phyloP scores from a whole-genome alignment of 768 basidiomycete genomes.

The Kwoniella europaea region DNA sequence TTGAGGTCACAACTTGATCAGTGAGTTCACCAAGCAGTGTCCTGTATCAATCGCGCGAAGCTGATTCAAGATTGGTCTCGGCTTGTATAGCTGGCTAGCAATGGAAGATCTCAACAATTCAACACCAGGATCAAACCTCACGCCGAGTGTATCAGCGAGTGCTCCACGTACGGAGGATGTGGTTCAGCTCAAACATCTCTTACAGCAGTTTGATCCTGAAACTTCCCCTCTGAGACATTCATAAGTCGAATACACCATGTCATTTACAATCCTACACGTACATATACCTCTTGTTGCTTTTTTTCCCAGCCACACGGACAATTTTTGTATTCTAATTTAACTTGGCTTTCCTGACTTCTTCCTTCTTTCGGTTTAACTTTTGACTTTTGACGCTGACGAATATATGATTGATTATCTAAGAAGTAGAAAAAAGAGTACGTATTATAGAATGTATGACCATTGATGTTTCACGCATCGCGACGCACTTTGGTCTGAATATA shows the following conservation, averaged over 20 bases:
- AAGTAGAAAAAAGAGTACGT: neutral
- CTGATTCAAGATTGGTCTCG: too few relatives aligned
- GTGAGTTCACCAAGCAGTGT: constrained; percentile 18
- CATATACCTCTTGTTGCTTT: too few relatives aligned
- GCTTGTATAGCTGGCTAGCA: constrained; percentile 43
- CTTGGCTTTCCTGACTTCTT: neutral
- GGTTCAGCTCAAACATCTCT: constrained; percentile 41
- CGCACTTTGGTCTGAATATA: too few relatives aligned
- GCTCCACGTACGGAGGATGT: constrained; percentile 46
- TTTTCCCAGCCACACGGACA: neutral
- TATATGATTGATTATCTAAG: neutral
- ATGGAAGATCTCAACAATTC: constrained; percentile 48
- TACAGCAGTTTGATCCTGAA: constrained; percentile 46
- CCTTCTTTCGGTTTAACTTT: neutral
- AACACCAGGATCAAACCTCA: constrained; percentile 8
- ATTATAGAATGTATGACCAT: constrained; percentile 3
- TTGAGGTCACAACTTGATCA: constrained; percentile 48
- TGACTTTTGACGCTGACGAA: neutral
- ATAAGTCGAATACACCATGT: neutral
- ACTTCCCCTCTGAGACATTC: constrained; percentile 39
- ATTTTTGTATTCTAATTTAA: neutral
- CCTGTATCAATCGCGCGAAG: too few relatives aligned
- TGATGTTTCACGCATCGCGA: neutral
- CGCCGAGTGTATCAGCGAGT: constrained; percentile 30
- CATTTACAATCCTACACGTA: too few relatives aligned